These are phyloP conservation scores for Wickerhamiella brachini DNA, from an alignment of 805 yeast genomes.

Conservation along the genomic window DNA sequence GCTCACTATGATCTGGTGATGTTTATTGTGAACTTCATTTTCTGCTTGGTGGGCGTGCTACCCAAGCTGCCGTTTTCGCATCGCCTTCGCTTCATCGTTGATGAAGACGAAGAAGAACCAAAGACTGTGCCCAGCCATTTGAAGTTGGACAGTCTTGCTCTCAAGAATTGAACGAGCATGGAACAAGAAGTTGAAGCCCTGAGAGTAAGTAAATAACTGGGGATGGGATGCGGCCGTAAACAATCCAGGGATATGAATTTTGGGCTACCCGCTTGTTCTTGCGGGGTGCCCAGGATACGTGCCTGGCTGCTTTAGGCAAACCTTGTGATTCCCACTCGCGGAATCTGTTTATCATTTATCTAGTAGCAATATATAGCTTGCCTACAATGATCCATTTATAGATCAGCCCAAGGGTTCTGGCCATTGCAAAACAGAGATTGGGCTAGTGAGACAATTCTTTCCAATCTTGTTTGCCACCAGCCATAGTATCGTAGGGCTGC, in stretches of 20 bases:
- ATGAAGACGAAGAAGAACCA: slow-evolving; percentile 14
- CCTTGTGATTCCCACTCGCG: not conserved
- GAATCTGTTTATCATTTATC: not conserved
- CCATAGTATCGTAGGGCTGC: no score
- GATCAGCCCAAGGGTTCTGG: no score
- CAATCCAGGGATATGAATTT: no score
- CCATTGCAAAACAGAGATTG: no score
- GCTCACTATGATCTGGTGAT: slow-evolving; percentile 68
- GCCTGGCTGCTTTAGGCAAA: not conserved
- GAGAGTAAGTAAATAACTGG: no score
- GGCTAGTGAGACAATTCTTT: no score
- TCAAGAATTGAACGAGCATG: slow-evolving; percentile 4
- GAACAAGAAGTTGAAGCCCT: no score
- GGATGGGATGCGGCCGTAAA: no score
- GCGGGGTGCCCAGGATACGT: no score
- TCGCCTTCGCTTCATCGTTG: slow-evolving; percentile 23
- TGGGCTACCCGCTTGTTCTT: no score
- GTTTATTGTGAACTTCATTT: slow-evolving; percentile 65
- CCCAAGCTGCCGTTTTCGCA: slow-evolving; percentile 65
- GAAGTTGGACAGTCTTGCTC: slow-evolving; percentile 11
- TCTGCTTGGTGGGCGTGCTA: slow-evolving; percentile 75
- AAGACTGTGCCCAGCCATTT: slow-evolving; percentile 1
- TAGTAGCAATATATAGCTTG: not conserved
- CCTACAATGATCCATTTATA: not conserved
- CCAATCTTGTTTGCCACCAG: no score